These are phyloP conservation scores for Glycine soja DNA, from an alignment of 306 rosid species.

Conservation along the genomic window DNA sequence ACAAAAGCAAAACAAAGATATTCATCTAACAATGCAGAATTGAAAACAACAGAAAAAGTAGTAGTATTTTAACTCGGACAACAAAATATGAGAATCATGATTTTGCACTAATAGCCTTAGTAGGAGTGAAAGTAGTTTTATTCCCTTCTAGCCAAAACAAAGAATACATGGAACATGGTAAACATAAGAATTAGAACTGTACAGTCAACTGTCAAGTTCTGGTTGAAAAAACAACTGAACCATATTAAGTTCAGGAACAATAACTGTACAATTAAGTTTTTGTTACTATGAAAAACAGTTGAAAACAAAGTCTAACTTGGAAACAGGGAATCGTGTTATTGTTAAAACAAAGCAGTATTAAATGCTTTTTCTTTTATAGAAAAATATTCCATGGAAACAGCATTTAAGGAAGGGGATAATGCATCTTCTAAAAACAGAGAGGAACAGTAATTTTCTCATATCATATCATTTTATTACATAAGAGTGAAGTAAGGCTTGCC, in stretches of 20 bases:
- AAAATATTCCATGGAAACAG: no score
- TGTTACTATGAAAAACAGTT: not conserved
- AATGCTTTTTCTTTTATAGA: no score
- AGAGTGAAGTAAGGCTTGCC: no score
- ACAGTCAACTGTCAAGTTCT: not conserved
- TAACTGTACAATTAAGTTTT: not conserved
- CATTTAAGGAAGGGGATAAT: no score
- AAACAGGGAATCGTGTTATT: not conserved
- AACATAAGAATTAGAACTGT: not conserved
- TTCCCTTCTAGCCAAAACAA: conserved; percentile 7
- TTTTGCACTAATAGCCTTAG: not conserved
- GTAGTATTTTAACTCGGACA: conserved; percentile 16
- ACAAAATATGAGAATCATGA: conserved; percentile 17
- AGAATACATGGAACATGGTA: not conserved
- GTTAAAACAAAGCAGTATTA: no score
- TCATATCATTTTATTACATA: no score
- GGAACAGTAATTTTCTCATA: no score
- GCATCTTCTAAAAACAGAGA: no score
- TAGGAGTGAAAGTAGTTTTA: not conserved
- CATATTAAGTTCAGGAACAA: not conserved
- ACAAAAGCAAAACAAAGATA: conserved; percentile 38
- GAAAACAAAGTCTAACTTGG: not conserved
- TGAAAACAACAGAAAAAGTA: conserved; percentile 15
- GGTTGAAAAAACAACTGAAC: not conserved
- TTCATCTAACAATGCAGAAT: not conserved